phyloP scores from a whole-genome alignment of 164 flowering plant genomes.

The Protea cynaroides region DNA sequence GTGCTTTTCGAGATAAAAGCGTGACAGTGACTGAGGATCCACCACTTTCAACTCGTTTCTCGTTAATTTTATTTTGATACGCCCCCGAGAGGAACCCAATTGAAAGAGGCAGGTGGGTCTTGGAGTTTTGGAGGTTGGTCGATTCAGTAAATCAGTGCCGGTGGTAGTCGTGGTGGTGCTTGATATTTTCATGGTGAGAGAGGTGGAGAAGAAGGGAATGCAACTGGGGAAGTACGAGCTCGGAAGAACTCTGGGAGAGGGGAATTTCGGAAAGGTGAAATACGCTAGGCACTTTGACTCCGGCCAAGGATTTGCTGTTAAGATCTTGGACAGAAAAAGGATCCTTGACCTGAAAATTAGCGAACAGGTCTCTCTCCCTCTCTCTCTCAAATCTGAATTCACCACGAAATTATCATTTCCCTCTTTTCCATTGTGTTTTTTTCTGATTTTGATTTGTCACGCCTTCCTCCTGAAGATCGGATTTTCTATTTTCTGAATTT shows the following conservation, averaged over 20 bases:
- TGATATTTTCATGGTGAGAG: conserved; percentile 23
- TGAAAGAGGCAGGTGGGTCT: background rate
- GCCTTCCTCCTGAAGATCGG: too few relatives aligned
- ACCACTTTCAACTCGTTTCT: too few relatives aligned
- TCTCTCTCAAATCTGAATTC: background rate
- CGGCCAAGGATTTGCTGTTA: conserved; percentile 67
- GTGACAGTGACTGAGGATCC: too few relatives aligned
- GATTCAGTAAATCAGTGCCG: too few relatives aligned
- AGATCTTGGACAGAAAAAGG: conserved; percentile 65
- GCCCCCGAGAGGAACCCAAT: too few relatives aligned
- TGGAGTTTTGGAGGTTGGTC: background rate
- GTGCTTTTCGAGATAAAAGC: too few relatives aligned
- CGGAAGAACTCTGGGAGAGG: conserved; percentile 78
- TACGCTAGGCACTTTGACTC: conserved; percentile 54
- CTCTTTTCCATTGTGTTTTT: too few relatives aligned
- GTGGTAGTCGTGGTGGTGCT: too few relatives aligned
- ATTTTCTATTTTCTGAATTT: too few relatives aligned
- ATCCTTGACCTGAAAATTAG: conserved; percentile 57
- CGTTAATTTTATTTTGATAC: too few relatives aligned
- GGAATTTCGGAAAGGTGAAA: conserved; percentile 89
- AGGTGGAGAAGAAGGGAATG: conserved; percentile 43
- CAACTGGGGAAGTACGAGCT: conserved; percentile 85
- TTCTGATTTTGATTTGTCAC: background rate
- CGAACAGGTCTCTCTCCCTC: conserved; percentile 49
- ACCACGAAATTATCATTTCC: too few relatives aligned